Evolutionary conservation across 495 filamentous ascomycete genomes (phyloP).

Genomic region (Chaetomium fimeti): DNA sequence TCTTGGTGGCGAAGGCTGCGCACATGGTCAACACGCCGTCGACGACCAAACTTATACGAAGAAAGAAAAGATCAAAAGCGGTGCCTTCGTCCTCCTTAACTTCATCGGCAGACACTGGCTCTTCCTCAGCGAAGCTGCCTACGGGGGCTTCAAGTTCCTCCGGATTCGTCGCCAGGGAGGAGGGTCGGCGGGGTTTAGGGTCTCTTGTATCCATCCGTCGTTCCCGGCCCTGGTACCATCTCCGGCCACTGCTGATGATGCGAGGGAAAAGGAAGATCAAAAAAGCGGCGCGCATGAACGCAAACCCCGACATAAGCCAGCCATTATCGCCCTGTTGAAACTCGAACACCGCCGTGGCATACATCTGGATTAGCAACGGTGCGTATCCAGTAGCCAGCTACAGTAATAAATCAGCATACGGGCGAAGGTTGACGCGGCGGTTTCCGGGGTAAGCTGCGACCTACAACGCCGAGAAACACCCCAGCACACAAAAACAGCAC

Average conservation of each 20-base stretch:
- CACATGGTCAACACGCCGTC: conserved; percentile 54
- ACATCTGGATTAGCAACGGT: conserved; percentile 52
- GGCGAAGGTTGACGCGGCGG: not conserved
- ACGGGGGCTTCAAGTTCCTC: conserved; percentile 43
- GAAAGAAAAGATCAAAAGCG: conserved; percentile 56
- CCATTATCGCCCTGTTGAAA: conserved; percentile 56
- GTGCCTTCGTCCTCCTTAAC: conserved; percentile 40
- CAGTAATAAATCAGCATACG: not conserved
- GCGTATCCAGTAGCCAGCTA: conserved; percentile 56
- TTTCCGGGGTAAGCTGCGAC: not conserved
- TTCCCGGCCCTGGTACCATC: conserved; percentile 40
- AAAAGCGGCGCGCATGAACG: conserved; percentile 54
- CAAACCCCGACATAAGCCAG: conserved; percentile 52
- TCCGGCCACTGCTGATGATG: conserved; percentile 51
- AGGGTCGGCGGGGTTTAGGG: not conserved
- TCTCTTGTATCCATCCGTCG: not conserved
- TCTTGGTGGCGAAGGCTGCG: conserved; percentile 48
- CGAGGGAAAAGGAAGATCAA: conserved; percentile 55
- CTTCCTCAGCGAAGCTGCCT: conserved; percentile 43
- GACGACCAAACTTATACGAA: conserved; percentile 50
- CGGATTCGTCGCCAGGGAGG: conserved; percentile 32
- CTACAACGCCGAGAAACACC: conserved; percentile 54
- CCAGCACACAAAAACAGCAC: conserved; percentile 53
- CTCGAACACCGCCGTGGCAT: conserved; percentile 53
- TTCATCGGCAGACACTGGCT: conserved; percentile 36